Evolutionary conservation across 1,139 yeast genomes (phyloP).

Genomic region (Suhomyces maxii): DNA sequence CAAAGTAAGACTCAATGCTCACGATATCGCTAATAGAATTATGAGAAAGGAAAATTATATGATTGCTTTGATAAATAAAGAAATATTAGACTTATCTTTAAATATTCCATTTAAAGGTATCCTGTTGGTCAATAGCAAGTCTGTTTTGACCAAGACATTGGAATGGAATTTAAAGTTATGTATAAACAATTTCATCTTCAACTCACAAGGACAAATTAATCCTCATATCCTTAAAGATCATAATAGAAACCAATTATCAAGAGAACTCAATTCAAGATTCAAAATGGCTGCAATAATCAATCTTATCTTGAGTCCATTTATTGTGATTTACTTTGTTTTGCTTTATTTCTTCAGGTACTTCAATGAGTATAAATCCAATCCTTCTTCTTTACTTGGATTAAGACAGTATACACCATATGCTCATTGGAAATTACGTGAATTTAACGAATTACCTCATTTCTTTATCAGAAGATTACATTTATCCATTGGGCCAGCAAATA

Average conservation of each 20-base stretch:
- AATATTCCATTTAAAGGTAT: constrained; percentile 33
- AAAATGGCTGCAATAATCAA: constrained; percentile 86
- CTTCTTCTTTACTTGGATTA: constrained; percentile 73
- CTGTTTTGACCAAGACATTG: constrained; percentile 74
- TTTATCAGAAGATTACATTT: constrained; percentile 75
- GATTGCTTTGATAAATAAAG: constrained; percentile 83
- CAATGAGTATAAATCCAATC: constrained; percentile 88
- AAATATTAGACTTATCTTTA: constrained; percentile 62
- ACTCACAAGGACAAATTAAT: constrained; percentile 81
- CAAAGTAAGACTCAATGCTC: constrained; percentile 80
- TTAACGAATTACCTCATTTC: constrained; percentile 87
- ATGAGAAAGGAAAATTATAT: constrained; percentile 94
- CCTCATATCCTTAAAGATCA: constrained; percentile 69
- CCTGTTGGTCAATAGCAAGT: constrained; percentile 24
- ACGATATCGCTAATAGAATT: constrained; percentile 90
- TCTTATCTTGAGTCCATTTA: constrained; percentile 78
- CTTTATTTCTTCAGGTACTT: constrained; percentile 87
- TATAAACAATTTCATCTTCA: constrained; percentile 82
- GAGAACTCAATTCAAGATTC: constrained; percentile 75
- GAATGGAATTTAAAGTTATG: constrained; percentile 95
- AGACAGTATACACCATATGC: constrained; percentile 93
- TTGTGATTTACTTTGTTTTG: constrained; percentile 77
- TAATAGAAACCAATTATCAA: constrained; percentile 64
- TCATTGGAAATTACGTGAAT: constrained; percentile 92
- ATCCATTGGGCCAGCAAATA: constrained; percentile 76